These are phyloP conservation scores for Aquanectria penicillioides DNA, from an alignment of 2,329 filamentous ascomycete species.

Conservation along the genomic window DNA sequence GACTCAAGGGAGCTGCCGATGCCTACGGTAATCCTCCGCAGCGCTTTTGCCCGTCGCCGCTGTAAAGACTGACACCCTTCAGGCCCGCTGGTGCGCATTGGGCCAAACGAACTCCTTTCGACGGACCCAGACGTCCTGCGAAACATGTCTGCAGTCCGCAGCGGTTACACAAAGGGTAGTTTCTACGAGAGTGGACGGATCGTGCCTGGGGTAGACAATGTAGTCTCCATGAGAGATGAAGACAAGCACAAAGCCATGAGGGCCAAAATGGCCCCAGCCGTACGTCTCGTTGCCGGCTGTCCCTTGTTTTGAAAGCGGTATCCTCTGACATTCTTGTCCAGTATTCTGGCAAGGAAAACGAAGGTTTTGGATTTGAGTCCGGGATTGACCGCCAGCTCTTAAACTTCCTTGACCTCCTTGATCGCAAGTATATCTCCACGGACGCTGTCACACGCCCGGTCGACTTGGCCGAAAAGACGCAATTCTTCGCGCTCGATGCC, in stretches of 20 bases:
- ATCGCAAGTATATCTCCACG: conserved; percentile 57
- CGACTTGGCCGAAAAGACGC: conserved; percentile 60
- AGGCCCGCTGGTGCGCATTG: conserved; percentile 53
- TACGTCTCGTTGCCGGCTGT: conserved; percentile 39
- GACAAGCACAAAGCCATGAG: conserved; percentile 55
- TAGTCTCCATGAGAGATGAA: conserved; percentile 62
- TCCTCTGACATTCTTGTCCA: conserved; percentile 35
- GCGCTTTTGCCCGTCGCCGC: fast-evolving
- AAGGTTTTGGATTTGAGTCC: conserved; percentile 52
- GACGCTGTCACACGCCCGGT: conserved; percentile 48
- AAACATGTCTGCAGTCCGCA: conserved; percentile 50
- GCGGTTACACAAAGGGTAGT: conserved; percentile 47
- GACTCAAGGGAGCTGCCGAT: conserved; percentile 37
- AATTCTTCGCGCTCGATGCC: conserved; percentile 64
- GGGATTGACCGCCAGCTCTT: conserved; percentile 52
- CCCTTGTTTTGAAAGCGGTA: background rate
- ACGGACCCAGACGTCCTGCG: conserved; percentile 52
- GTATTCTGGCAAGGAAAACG: conserved; percentile 63
- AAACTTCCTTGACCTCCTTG: conserved; percentile 56
- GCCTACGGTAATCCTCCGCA: conserved; percentile 30
- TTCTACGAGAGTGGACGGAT: conserved; percentile 63
- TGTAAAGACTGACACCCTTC: background rate
- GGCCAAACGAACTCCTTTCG: conserved; percentile 54
- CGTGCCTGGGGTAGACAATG: conserved; percentile 63
- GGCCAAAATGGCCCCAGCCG: conserved; percentile 56